Evolutionary conservation across 1,284 basidiomycete species (phyloP), one percentile per base, ranked within the genome.

Genomic region (Athelia sp.): DNA sequence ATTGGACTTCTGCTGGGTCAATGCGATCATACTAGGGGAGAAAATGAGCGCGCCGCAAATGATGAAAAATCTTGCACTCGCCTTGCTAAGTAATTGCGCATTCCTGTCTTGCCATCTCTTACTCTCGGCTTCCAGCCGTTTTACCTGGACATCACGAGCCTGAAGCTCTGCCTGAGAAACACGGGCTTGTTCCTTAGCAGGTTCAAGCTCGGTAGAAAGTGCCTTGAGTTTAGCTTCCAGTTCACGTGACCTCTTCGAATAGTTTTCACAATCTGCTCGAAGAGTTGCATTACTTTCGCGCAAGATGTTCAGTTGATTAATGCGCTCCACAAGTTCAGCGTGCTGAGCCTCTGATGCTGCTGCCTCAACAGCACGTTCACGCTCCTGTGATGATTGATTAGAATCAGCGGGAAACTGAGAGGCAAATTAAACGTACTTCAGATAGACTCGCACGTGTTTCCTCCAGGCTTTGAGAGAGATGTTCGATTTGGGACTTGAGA

Each of bases 271-370:
- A 51, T 93, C 90, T 31, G 87, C 76, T 46, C 91, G 82, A 2
- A 96, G 75, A 1, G 90, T 93, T 1, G 84, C 80, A 58, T 95
- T 94, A 68, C 89, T 93, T 68, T 96, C 93, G 40, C 92, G 82
- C 6, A 95, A 74, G 49, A 94, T 79, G 53, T 90, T 92, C 51
- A 93, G 76, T 59, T 93, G 87, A 57, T 92, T 90, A 66, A 95
- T 93, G 58, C 90, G 81, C 62, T 93, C 90, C 36, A 95, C 71
- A 40, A 96, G 78, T 62, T 93, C 90, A 13, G 84, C 78, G 56
- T 95, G 93, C 59, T 93, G 88, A 2, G 83, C 74, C n/a, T 87
- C 82, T 2, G 86, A 87, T 1, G 82, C 74, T 2, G 85, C 78
- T 18, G 78, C 72, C 54, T 87, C 77, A 8, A 84, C 78, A 2